Percentiles rank a stretch among this genome's conserved stretches.
These are phyloP conservation scores for Didymella segeticola DNA, from an alignment of 2,329 filamentous ascomycete genomes.

Conservation along the genomic window DNA sequence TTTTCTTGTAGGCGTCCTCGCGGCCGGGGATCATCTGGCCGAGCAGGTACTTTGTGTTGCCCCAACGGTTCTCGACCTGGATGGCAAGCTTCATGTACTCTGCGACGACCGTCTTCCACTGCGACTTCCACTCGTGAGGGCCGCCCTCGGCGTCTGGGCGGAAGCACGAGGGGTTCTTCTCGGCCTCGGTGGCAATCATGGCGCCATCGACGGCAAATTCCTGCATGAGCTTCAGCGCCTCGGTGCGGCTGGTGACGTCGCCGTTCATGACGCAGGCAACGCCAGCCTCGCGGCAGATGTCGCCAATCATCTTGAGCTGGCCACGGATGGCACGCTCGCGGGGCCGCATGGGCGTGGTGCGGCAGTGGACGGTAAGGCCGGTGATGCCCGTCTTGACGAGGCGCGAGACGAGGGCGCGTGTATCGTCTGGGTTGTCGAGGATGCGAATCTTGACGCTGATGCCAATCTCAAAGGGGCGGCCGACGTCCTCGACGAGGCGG, in stretches of 20 bases:
- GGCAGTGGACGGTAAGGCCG: conserved; percentile 91
- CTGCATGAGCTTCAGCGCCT: conserved; percentile 72
- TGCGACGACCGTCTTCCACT: conserved; percentile 79
- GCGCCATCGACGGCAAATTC: conserved; percentile 90
- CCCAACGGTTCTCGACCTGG: conserved; percentile 82
- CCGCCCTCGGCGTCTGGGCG: conserved; percentile 72
- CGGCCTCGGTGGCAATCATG: conserved; percentile 95
- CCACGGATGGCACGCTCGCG: conserved; percentile 84
- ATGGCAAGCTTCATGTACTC: conserved; percentile 77
- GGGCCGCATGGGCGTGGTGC: conserved; percentile 94
- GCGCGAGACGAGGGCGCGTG: conserved; percentile 75
- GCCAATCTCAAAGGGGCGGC: conserved; percentile 80
- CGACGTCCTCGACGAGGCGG: conserved; percentile 79
- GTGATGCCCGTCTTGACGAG: conserved; percentile 90
- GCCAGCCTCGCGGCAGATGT: conserved; percentile 80
- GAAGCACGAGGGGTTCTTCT: conserved; percentile 91
- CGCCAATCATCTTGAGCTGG: conserved; percentile 82
- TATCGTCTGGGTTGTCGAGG: conserved; percentile 76
- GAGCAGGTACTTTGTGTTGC: conserved; percentile 92
- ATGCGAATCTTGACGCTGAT: conserved; percentile 97
- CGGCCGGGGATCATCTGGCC: conserved; percentile 87
- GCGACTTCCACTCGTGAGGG: conserved; percentile 55
- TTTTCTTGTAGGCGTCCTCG: conserved; percentile 64
- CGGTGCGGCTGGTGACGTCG: conserved; percentile 78
- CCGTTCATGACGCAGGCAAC: conserved; percentile 97